phyloP scores from a whole-genome alignment of 805 yeast genomes.

The Sungouiozyma ichnusensis region DNA sequence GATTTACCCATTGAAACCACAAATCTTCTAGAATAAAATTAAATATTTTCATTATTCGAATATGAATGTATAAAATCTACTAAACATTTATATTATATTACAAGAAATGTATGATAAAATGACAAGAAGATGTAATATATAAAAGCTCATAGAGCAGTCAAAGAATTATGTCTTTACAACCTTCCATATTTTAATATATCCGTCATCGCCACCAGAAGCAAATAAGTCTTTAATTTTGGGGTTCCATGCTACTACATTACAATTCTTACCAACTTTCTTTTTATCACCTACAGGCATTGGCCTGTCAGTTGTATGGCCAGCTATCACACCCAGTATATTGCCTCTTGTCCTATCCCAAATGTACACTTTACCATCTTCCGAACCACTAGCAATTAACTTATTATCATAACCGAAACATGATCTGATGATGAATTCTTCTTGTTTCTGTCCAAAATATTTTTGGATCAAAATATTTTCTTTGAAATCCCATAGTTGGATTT shows the following conservation, averaged over 20 bases:
- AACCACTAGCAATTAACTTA: conserved; percentile 65
- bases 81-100: too few relatives aligned
- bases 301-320: conserved; percentile 20
- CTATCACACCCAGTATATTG: conserved; percentile 38
- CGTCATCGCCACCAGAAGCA: conserved; percentile 84
- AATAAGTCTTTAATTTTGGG: conserved; percentile 39
- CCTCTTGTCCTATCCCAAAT: conserved; percentile 72
- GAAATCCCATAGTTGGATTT: conserved; percentile 74
- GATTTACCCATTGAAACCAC: conserved; percentile 4
- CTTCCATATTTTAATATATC: conserved; percentile 61
- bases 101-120: too few relatives aligned
- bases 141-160: neutral
- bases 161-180: conserved; percentile 17
- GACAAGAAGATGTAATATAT: too few relatives aligned
- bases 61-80: neutral
- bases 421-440: conserved; percentile 57
- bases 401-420: conserved; percentile 69
- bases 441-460: conserved; percentile 64
- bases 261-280: conserved; percentile 28
- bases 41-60: neutral
- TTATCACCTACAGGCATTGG: conserved; percentile 7
- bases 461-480: conserved; percentile 44
- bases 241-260: conserved; percentile 77
- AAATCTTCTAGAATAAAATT: neutral
- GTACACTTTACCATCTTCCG: conserved; percentile 70